Percentiles rank a stretch among this genome's conserved stretches.
phyloP scores from a whole-genome alignment of 1,139 yeast genomes.

The Yamadazyma oceani region DNA sequence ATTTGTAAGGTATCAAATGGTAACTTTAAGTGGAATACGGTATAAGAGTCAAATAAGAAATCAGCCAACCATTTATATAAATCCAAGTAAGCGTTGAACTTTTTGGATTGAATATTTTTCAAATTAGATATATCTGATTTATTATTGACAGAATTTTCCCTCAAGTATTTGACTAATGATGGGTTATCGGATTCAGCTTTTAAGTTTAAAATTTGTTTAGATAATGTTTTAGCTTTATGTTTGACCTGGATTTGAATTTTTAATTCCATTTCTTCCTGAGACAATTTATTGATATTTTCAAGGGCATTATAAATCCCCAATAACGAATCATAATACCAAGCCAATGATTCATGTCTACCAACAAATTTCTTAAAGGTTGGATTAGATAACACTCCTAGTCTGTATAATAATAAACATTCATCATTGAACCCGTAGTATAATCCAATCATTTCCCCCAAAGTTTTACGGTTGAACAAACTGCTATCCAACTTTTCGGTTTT shows the following conservation, averaged over 20 bases:
- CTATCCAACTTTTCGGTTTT: constrained; percentile 13
- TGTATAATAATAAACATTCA: constrained; percentile 55
- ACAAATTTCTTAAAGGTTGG: constrained; percentile 34
- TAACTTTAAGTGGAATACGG: constrained; percentile 40
- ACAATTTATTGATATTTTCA: constrained; percentile 36
- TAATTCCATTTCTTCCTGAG: constrained; percentile 44
- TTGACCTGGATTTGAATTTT: constrained; percentile 42
- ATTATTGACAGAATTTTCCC: constrained; percentile 16
- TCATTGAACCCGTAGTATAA: constrained; percentile 66
- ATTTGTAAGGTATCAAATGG: constrained; percentile 48
- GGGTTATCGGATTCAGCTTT: constrained; percentile 10
- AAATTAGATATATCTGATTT: constrained; percentile 25
- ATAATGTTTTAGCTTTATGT: constrained; percentile 35
- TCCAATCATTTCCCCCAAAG: constrained; percentile 49
- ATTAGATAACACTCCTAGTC: constrained; percentile 50
- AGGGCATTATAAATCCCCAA: constrained; percentile 52
- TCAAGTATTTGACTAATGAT: constrained; percentile 15
- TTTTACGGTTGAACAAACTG: constrained; percentile 38
- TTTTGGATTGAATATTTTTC: constrained; percentile 37
- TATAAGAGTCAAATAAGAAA: constrained; percentile 43
- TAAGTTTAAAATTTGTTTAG: constrained; percentile 36
- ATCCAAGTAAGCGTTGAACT: constrained; percentile 42
- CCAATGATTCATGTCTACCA: constrained; percentile 54
- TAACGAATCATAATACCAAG: constrained; percentile 66
- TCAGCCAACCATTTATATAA: constrained; percentile 43